Percentiles rank a stretch among this genome's conserved stretches.
Conservation (phyloP, 306 rosid genomes). For the Phaseolus lunatus region DNA sequence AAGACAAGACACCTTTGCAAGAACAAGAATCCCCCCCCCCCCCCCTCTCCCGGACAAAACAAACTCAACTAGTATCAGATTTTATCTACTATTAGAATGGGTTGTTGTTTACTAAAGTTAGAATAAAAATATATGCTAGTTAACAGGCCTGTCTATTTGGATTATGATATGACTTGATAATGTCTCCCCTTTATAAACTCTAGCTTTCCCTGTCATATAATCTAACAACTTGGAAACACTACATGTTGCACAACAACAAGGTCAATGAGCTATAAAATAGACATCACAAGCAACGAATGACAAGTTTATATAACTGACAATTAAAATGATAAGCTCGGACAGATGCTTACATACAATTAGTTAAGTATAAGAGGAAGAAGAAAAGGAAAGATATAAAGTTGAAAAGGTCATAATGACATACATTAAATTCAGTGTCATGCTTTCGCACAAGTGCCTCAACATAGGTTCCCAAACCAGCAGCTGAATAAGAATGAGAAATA, state of each 20-base stretch:
- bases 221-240: constrained; percentile 12
- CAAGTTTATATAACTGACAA: constrained; percentile 26
- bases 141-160: neutral
- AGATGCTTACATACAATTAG: constrained; percentile 1
- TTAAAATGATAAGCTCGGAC: neutral
- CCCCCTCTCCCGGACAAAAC: neutral
- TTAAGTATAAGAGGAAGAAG: neutral
- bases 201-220: constrained; percentile 5
- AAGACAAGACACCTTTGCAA: neutral
- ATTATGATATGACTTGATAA: neutral
- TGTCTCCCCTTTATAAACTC: neutral
- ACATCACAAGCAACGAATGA: neutral
- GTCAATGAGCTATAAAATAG: constrained; percentile 21
- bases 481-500: constrained; percentile 58
- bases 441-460: constrained; percentile 92
- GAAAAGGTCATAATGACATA: constrained; percentile 49
- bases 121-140: neutral
- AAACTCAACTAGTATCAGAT: neutral
- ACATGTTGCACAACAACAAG: neutral
- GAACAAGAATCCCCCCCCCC: neutral
- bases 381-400: neutral
- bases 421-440: constrained; percentile 87
- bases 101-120: neutral
- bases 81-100: neutral
- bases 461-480: constrained; percentile 95